phyloP scores from a whole-genome alignment of 805 yeast species.

The Kazachstania kunashirensis region DNA sequence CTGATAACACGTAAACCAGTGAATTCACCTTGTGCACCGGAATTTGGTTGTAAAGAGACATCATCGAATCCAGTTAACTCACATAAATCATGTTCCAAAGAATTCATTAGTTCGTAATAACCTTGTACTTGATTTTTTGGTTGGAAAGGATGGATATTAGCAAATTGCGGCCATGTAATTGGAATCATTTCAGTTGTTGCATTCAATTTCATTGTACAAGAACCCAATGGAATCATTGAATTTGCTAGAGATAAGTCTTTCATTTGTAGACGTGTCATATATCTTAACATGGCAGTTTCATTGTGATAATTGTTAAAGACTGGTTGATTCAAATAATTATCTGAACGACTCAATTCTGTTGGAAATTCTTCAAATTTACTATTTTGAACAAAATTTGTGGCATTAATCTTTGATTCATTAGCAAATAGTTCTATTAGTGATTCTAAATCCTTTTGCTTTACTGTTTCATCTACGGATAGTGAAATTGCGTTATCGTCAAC shows the following conservation, averaged over 20 bases:
- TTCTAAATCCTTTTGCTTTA: constrained; percentile 49
- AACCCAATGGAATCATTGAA: constrained; percentile 95
- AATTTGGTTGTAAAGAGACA: constrained; percentile 88
- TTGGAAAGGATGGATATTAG: constrained; percentile 83
- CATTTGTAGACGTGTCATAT: constrained; percentile 71
- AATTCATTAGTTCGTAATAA: constrained; percentile 62
- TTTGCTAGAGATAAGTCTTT: constrained; percentile 90
- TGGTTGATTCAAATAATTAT: constrained; percentile 52
- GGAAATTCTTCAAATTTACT: constrained; percentile 42
- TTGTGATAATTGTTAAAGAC: constrained; percentile 86
- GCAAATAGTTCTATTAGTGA: constrained; percentile 51
- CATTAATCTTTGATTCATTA: constrained; percentile 5
- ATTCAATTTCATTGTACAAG: constrained; percentile 96
- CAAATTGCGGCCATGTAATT: constrained; percentile 88
- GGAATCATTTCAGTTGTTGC: constrained; percentile 94
- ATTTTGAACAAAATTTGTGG: not conserved
- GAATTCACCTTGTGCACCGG: constrained; percentile 98
- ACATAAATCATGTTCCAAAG: constrained; percentile 75
- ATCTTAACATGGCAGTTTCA: constrained; percentile 90
- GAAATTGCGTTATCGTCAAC: constrained; percentile 54
- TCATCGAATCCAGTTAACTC: constrained; percentile 90
- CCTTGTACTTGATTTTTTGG: constrained; percentile 87
- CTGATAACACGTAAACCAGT: constrained; percentile 84
- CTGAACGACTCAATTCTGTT: constrained; percentile 42
- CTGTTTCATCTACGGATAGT: constrained; percentile 87